Evolutionary conservation across 2,329 filamentous ascomycete genomes (phyloP), one percentile per base, ranked within the genome.

Genomic region (Blastomyces percursus): DNA sequence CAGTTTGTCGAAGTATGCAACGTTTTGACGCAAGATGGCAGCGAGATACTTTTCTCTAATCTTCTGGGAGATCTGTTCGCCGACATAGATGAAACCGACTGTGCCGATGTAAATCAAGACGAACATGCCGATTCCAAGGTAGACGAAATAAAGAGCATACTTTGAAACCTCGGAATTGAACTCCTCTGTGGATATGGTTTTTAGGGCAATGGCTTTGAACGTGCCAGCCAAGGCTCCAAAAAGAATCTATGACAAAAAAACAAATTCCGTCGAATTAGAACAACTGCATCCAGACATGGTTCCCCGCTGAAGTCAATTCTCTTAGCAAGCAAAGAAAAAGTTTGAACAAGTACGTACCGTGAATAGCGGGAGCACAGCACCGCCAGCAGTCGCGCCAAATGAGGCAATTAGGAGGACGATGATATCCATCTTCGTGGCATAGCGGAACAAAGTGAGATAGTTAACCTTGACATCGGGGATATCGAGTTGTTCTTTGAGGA

Each of bases 1-100:
- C 16, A 96, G 82, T 71, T 94, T 94, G 75, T 97, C 94, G 75
- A 95, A 96, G 75, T 90, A 96, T 55, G 85, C 91, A 73, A 96
- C 93, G 73, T 96, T 96, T 73, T 96, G 91, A 64, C 85, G 85
- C 78, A 96, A 79, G 71, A 91, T 92, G 66, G 89, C 90, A 68
- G 86, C 83, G 7, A 99, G 83, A 69, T 97, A 97, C 68, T 90
- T 83, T 71, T 90, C 84, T 63, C 92, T 85, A 68, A 92, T 89
- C 77, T 91, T 90, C 65, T 84, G 84, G 63, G 86, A 86, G 71
- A 92, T 85, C 70, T 91, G 87, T 73, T 93, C 89, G 62, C 89
- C 90, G 0, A 86, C 87, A 70, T 91, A 96, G 69, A 96, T 96
- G 77, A 95, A 96, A 24, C 90, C 90, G 21, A 95, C 86, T 0